A percentile compares a stretch with the other conserved stretches of the same genome.
Evolutionary conservation across 2,329 filamentous ascomycete species (phyloP).

Genomic region (Botrytis deweyae): DNA sequence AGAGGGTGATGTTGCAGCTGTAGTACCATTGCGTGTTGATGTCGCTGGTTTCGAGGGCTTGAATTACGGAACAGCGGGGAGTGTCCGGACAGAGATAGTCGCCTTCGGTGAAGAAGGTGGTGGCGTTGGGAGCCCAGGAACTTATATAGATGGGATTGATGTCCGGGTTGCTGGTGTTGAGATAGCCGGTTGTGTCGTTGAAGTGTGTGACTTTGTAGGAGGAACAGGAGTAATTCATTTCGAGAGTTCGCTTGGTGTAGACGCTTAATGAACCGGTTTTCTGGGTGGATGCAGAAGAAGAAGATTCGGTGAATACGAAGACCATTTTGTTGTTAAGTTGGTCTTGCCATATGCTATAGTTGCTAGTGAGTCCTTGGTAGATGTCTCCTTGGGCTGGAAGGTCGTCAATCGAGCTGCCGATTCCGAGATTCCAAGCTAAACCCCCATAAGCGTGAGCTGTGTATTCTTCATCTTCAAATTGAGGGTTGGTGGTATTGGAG

Average conservation of each 20-base stretch:
- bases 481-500: conserved; percentile 35
- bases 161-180: conserved; percentile 35
- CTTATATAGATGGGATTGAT: conserved; percentile 30
- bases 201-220: conserved; percentile 38
- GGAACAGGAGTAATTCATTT: conserved; percentile 37
- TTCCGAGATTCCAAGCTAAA: conserved; percentile 39
- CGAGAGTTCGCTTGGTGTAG: conserved; percentile 41
- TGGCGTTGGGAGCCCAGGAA: conserved; percentile 39
- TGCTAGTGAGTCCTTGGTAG: not conserved
- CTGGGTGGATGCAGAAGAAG: conserved; percentile 11
- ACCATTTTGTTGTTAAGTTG: not conserved
- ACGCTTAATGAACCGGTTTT: conserved; percentile 30
- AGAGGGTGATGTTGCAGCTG: conserved; percentile 43
- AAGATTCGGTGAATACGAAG: conserved; percentile 41
- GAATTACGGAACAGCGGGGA: conserved; percentile 35
- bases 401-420: conserved; percentile 24
- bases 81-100: conserved; percentile 25
- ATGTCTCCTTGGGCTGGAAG: not conserved
- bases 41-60: conserved; percentile 43
- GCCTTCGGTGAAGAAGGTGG: conserved; percentile 42
- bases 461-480: conserved; percentile 42
- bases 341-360: conserved; percentile 11
- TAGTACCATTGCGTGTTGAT: conserved; percentile 44
- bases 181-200: conserved; percentile 33
- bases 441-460: conserved; percentile 47